phyloP scores from a whole-genome alignment of 1,139 yeast species.

The Keqinozyma sinolaborantium region DNA sequence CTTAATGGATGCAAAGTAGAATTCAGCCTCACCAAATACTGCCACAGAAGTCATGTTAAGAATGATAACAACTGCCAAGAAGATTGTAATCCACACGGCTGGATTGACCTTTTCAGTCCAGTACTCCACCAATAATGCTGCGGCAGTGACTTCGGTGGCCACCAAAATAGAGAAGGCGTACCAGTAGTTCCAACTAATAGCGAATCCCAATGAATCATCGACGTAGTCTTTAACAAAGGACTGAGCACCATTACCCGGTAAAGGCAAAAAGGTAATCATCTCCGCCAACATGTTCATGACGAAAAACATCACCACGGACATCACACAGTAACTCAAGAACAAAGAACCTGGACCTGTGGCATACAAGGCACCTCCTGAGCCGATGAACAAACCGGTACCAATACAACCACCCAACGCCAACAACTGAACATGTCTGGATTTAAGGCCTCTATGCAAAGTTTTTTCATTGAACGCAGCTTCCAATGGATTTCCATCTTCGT shows the following conservation, averaged over 20 bases:
- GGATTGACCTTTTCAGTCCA: conserved; percentile 52
- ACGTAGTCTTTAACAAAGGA: conserved; percentile 34
- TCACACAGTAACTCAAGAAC: conserved; percentile 42
- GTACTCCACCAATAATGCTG: conserved; percentile 50
- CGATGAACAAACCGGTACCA: conserved; percentile 43
- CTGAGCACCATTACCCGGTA: conserved; percentile 43
- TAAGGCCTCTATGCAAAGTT: conserved; percentile 13
- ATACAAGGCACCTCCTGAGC: conserved; percentile 44
- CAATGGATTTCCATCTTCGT: conserved; percentile 16
- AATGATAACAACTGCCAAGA: conserved; percentile 32
- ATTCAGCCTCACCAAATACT: conserved; percentile 64
- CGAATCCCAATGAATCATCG: conserved; percentile 39
- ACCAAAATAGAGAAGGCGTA: conserved; percentile 48
- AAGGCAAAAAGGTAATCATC: conserved; percentile 58
- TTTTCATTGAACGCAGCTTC: conserved; percentile 6
- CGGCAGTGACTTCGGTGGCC: conserved; percentile 51
- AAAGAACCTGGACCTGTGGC: conserved; percentile 51
- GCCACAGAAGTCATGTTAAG: conserved; percentile 45
- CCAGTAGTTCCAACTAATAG: conserved; percentile 47
- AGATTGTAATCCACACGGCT: conserved; percentile 56
- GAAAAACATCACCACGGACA: conserved; percentile 50
- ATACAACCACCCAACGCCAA: conserved; percentile 40
- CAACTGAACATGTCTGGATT: conserved; percentile 35
- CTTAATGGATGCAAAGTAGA: conserved; percentile 60
- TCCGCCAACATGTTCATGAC: conserved; percentile 61